Base-by-base conservation (phyloP, 2,329 filamentous ascomycete species). In the Aspergillus oerlinghausenensis region DNA sequence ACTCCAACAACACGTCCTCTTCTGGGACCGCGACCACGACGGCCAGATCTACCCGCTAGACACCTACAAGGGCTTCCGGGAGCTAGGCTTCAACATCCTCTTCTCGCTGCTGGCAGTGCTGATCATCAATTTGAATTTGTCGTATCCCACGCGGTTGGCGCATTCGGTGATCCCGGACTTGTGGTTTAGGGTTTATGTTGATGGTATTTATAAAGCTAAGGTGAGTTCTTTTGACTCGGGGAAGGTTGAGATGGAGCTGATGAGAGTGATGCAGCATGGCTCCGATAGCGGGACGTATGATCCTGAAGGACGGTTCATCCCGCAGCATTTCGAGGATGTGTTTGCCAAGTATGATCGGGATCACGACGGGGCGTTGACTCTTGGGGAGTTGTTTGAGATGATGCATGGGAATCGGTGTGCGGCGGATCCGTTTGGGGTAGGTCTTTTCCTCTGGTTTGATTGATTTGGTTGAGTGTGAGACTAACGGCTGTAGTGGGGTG, bases 241-340 rank as follows among this genome's bases (percentile, higher is more conserved):
- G 1, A 4, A 2, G 29, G 10, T 5, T 14, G 29, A 10, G 4
- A 14, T 14, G 29, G 11, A 2, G 29, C 29, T 38, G 32, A 38
- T 3, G 5, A 17, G 6, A 1, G 28, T 11, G 28, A 29, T 28
- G 32, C 14, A 38, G 32, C 32, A 38, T 38, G 32, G 32, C 4
- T 73, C 70, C 35, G 76, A 78, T 52, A 73, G 66, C 21, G 70
- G 72, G 35, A 74, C 72, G 8, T 80, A 74, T 55, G 78, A 80
- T 58, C 65, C 67, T 4, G 77, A 80, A 52, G 78, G 79, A 0
- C 67, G 77, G 1, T 80, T 78, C 60, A 62, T 75, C 2, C 77
- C 77, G 38, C 75, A 79, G 64, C 67, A 72, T 14, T 79, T 80
- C 54, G 78, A 81, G 65, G 77, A 80, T 42, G 67, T 80, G 28